Evolutionary conservation across 2,329 filamentous ascomycete genomes (phyloP).

Genomic region (Botryosphaeria dothidea): DNA sequence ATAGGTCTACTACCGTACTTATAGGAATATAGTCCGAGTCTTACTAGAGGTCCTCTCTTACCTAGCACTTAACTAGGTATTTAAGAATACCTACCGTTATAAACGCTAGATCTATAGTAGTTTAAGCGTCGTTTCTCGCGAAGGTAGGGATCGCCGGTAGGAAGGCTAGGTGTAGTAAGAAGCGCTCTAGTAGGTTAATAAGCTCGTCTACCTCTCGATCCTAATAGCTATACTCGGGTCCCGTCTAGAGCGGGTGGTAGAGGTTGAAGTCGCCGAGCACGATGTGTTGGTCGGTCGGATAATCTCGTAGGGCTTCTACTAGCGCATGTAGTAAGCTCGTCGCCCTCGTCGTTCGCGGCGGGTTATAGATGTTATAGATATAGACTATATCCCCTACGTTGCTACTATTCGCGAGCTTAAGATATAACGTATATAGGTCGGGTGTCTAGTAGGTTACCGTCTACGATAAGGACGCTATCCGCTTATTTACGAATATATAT

Average conservation of each 20-base stretch:
- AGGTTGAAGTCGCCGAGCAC: slow-evolving; percentile 23
- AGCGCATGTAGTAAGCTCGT: slow-evolving; percentile 7
- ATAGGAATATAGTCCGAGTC: neutral
- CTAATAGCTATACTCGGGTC: neutral
- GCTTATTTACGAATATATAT: slow-evolving; percentile 31
- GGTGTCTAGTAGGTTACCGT: slow-evolving; percentile 22
- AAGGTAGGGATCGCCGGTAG: neutral
- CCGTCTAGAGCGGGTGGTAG: slow-evolving; percentile 18
- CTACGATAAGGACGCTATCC: slow-evolving; percentile 23
- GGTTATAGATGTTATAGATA: slow-evolving; percentile 27
- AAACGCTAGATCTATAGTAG: neutral
- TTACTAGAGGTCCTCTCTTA: neutral
- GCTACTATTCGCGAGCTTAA: slow-evolving; percentile 8
- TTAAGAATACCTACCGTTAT: neutral
- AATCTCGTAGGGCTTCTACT: slow-evolving; percentile 1
- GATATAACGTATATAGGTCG: slow-evolving; percentile 24
- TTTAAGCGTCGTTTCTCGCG: neutral
- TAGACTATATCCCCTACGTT: slow-evolving; percentile 8
- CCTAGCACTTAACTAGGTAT: neutral
- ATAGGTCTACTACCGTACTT: neutral
- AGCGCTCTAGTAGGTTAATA: neutral
- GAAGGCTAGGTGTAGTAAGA: neutral
- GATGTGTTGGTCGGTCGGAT: slow-evolving; percentile 3
- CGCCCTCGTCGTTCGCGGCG: slow-evolving; percentile 18
- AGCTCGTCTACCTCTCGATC: neutral